Evolutionary conservation across 352 stramenopile genomes (phyloP).

Genomic region (Blastocystis sp.): DNA sequence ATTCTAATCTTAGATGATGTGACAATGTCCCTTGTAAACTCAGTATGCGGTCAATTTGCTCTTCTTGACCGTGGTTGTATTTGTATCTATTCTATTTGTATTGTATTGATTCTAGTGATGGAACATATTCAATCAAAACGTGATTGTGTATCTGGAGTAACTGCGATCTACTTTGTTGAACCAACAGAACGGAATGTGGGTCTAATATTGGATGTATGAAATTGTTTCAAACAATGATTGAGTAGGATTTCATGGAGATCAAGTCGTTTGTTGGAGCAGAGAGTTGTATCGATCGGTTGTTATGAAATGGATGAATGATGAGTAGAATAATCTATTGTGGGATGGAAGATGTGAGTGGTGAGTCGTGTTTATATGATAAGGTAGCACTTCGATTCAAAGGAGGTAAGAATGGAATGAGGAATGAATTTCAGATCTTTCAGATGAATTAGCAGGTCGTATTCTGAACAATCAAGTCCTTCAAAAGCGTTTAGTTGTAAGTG

Average conservation of each 20-base stretch:
- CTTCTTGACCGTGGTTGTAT: slow-evolving; percentile 23
- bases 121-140: slow-evolving; percentile 27
- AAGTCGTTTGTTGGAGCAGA: slow-evolving; percentile 48
- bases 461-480: neutral
- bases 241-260: slow-evolving; percentile 27
- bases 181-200: neutral
- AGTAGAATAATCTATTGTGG: slow-evolving; percentile 29
- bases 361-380: slow-evolving; percentile 15
- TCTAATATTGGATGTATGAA: slow-evolving; percentile 15
- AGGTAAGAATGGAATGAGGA: neutral
- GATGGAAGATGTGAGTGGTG: slow-evolving; percentile 29
- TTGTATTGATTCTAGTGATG: neutral
- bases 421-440: neutral
- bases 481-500: neutral
- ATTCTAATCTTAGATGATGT: slow-evolving; percentile 27
- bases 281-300: slow-evolving; percentile 34
- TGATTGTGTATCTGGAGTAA: neutral
- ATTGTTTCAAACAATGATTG: neutral
- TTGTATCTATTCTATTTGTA: neutral
- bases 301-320: neutral
- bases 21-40: slow-evolving; percentile 32
- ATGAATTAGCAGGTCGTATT: neutral
- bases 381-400: slow-evolving; percentile 26
- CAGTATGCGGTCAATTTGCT: slow-evolving; percentile 26
- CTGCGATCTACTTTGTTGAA: slow-evolving; percentile 37